These are phyloP conservation scores for Stagonosporopsis chrysanthemi DNA, from an alignment of 2,329 filamentous ascomycete species.

Conservation along the genomic window DNA sequence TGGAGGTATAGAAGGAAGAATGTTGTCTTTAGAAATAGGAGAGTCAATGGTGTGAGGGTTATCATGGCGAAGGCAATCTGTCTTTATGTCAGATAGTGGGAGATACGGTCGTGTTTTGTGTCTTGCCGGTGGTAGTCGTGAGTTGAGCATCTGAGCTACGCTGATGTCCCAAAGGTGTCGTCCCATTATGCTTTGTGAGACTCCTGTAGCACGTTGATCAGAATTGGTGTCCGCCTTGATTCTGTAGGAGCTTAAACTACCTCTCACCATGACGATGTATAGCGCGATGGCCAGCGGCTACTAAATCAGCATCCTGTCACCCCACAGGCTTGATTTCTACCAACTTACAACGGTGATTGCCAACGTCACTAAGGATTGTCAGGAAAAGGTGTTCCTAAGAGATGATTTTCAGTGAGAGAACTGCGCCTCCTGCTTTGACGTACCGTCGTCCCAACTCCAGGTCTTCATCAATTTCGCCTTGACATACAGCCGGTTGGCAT, in stretches of 20 bases:
- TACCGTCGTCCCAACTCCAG: constrained; percentile 2
- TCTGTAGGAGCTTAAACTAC: not conserved
- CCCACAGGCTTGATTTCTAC: not conserved
- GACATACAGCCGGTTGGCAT: not conserved
- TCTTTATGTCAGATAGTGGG: not conserved
- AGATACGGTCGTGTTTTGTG: not conserved
- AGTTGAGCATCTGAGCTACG: not conserved
- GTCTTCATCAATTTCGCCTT: not conserved
- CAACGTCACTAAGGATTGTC: not conserved
- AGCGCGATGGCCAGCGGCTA: not conserved
- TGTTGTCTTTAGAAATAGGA: constrained; percentile 9
- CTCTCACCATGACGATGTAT: not conserved
- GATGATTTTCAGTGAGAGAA: not conserved
- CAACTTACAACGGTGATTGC: not conserved
- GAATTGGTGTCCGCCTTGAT: too few species aligned
- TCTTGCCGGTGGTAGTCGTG: not conserved
- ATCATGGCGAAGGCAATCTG: constrained; percentile 4
- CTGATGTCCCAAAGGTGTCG: constrained; percentile 12
- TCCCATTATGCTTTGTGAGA: constrained; percentile 1
- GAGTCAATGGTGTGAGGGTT: not conserved
- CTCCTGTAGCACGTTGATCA: not conserved
- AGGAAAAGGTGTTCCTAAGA: not conserved
- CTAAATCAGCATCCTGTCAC: not conserved
- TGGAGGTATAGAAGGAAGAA: constrained; percentile 17
- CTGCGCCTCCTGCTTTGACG: not conserved